phyloP scores from a whole-genome alignment of 2,329 filamentous ascomycete genomes.

The Claviceps digitariae region DNA sequence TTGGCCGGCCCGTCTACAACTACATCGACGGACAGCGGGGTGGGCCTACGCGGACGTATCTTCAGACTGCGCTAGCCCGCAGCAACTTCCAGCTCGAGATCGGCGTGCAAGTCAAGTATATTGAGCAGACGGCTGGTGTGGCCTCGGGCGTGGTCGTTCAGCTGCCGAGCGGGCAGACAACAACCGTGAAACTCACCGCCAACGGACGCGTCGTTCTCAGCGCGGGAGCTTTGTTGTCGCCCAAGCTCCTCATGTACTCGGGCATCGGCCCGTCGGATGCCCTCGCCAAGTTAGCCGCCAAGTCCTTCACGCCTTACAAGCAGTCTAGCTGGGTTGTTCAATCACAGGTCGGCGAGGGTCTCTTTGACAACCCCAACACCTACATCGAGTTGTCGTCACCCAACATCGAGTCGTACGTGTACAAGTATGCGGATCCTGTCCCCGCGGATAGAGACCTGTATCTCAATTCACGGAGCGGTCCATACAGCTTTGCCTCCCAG shows the following conservation, averaged over 20 bases:
- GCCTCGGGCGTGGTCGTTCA: slow-evolving; percentile 29
- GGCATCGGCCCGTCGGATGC: slow-evolving; percentile 26
- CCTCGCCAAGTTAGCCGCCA: slow-evolving; percentile 16
- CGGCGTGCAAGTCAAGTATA: slow-evolving; percentile 27
- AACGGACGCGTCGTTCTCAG: slow-evolving; percentile 23
- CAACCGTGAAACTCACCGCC: slow-evolving; percentile 16
- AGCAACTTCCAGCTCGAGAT: slow-evolving; percentile 30
- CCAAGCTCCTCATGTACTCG: slow-evolving; percentile 29
- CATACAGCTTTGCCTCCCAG: slow-evolving; percentile 38
- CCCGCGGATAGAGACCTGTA: slow-evolving; percentile 30
- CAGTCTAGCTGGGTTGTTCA: slow-evolving; percentile 34
- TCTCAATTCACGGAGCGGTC: slow-evolving; percentile 32
- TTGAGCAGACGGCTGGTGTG: slow-evolving; percentile 24
- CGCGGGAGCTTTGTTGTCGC: slow-evolving; percentile 25
- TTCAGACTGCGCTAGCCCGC: slow-evolving; percentile 29
- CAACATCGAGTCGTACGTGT: slow-evolving; percentile 30
- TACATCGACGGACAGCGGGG: slow-evolving; percentile 36
- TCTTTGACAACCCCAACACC: slow-evolving; percentile 44
- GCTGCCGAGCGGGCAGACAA: slow-evolving; percentile 17
- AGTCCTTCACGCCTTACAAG: slow-evolving; percentile 10
- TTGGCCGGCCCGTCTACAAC: slow-evolving; percentile 33
- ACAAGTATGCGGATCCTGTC: slow-evolving; percentile 30
- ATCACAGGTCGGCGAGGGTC: slow-evolving; percentile 31
- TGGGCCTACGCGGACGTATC: slow-evolving; percentile 34
- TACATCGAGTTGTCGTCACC: slow-evolving; percentile 33